phyloP scores from a whole-genome alignment of 75 land plant genomes.

The Larix kaempferi region DNA sequence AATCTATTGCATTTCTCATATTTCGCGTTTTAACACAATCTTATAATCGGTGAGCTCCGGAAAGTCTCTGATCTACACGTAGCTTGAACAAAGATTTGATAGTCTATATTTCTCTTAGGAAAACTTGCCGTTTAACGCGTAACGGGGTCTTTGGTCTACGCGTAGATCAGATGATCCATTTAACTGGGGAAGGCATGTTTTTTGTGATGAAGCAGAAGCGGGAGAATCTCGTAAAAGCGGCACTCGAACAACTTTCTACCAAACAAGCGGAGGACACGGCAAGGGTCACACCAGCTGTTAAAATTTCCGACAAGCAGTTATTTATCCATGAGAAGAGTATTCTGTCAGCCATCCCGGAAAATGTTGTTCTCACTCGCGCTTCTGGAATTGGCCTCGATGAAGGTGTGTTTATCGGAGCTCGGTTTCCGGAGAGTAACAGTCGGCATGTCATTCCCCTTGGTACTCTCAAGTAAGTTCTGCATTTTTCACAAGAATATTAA shows the following conservation, averaged over 20 bases:
- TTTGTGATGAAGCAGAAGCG: background rate
- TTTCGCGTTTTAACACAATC: too few relatives aligned
- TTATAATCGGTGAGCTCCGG: too few relatives aligned
- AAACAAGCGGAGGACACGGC: conserved; percentile 7
- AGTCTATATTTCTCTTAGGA: too few relatives aligned
- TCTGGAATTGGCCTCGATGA: conserved; percentile 23
- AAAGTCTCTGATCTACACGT: too few relatives aligned
- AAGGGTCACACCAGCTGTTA: conserved; percentile 33
- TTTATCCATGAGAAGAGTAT: conserved; percentile 27
- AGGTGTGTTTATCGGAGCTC: conserved; percentile 52
- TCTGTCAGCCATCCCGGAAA: conserved; percentile 36
- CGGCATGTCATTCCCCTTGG: conserved; percentile 50
- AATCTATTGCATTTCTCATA: too few relatives aligned
- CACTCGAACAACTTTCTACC: background rate
- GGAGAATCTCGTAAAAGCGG: background rate
- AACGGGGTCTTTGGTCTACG: too few relatives aligned
- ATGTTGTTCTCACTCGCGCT: conserved; percentile 26
- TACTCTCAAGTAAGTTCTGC: conserved; percentile 23
- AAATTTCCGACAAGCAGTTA: conserved; percentile 31
- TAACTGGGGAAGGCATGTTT: too few relatives aligned
- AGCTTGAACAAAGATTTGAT: too few relatives aligned
- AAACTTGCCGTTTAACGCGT: too few relatives aligned
- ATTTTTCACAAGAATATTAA: background rate
- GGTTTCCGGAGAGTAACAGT: conserved; percentile 32
- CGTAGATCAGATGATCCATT: too few relatives aligned